These are phyloP conservation scores for Mycena rebaudengoi DNA, from an alignment of 768 basidiomycete genomes.

Conservation along the genomic window DNA sequence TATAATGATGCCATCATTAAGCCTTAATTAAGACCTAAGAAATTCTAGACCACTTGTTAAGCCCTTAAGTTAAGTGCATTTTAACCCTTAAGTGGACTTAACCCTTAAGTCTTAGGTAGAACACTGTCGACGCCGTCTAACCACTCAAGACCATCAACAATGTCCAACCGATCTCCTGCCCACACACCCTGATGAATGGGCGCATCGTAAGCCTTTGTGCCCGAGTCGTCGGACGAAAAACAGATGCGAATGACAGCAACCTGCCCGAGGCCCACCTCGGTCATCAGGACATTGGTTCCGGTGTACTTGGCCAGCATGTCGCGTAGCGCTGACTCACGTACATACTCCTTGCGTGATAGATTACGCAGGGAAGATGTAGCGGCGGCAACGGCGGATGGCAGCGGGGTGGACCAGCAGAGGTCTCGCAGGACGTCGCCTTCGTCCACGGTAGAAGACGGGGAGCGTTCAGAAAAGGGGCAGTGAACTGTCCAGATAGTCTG, in stretches of 20 bases:
- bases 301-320: background rate
- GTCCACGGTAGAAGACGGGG: too few relatives aligned
- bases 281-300: background rate
- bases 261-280: background rate
- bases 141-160: conserved; percentile 6
- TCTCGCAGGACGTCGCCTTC: background rate
- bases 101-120: too few relatives aligned
- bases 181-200: conserved; percentile 12
- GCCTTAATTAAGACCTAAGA: too few relatives aligned
- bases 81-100: too few relatives aligned
- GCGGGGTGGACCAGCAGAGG: too few relatives aligned
- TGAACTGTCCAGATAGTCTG: too few relatives aligned
- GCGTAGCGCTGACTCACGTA: background rate
- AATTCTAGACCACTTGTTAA: too few relatives aligned
- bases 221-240: background rate
- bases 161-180: conserved; percentile 20
- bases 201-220: background rate
- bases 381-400: background rate
- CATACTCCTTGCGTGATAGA: conserved; percentile 9
- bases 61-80: too few relatives aligned
- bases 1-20: too few relatives aligned
- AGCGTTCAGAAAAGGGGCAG: too few relatives aligned
- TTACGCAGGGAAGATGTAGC: conserved; percentile 16
- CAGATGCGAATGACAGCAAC: conserved; percentile 14
- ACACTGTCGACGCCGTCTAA: background rate